These are phyloP conservation scores for Acanthamoeba royreba DNA, from an alignment of 208 protist genomes.

Conservation along the genomic window DNA sequence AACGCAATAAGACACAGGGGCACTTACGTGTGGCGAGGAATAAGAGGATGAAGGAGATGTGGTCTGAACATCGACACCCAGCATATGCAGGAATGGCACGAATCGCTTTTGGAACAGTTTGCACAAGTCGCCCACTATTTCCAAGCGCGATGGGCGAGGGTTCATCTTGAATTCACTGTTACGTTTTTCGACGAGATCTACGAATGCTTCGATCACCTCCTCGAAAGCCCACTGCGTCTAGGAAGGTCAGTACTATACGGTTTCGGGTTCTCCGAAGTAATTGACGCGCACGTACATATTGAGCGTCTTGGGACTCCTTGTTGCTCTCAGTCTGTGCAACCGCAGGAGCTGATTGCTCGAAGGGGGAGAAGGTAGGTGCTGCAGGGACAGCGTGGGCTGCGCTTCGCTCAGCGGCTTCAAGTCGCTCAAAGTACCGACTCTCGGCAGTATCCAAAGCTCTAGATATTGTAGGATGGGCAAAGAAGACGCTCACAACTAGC, in stretches of 20 bases:
- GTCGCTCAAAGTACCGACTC: background rate
- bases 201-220: background rate
- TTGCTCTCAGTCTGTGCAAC: background rate
- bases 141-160: background rate
- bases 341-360: background rate
- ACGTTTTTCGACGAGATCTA: background rate
- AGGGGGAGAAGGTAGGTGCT: background rate
- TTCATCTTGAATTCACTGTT: background rate
- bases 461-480: background rate
- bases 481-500: background rate
- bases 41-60: too few relatives aligned
- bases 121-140: background rate
- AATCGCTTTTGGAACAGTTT: constrained; percentile 31
- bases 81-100: constrained; percentile 24
- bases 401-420: background rate
- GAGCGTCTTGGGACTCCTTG: background rate
- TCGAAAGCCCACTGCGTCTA: background rate
- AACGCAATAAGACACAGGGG: background rate
- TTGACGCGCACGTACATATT: background rate
- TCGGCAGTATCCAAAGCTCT: background rate
- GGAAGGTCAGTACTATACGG: background rate
- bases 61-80: constrained; percentile 14
- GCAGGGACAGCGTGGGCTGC: background rate
- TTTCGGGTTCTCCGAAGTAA: too few relatives aligned
- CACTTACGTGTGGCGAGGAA: too few relatives aligned